Base-by-base conservation (phyloP, 2,329 filamentous ascomycete species). In the Fusarium protoensiforme region DNA sequence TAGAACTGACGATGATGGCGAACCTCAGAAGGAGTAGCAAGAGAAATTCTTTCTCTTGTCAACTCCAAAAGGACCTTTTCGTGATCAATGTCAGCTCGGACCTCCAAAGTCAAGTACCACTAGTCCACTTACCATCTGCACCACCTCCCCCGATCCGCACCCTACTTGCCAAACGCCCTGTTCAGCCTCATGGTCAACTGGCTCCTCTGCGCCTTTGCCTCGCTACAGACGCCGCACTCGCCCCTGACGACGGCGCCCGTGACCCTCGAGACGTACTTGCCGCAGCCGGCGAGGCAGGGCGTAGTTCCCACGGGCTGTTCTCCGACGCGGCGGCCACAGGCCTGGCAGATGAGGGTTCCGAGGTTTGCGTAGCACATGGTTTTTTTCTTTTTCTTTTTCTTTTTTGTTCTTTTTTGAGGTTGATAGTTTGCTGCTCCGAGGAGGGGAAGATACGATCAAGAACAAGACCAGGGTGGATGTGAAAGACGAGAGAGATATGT, bases 201-300 rank as follows among this genome's bases (percentile, higher is more conserved):
- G 56, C 57, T 72, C 48, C 76, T 74, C 66, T 71, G 69, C 54
- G 74, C 73, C 36, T 71, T 71, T 59, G 70, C 72, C 11, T 75
- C 67, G 36, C 67, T 65, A 29, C 77, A 78, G 20, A 78, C 77
- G 36, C 64, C 66, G 58, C 77, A 78, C 68, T 79, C 76, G 65
- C 71, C 75, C 38, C 67, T 59, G 35, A 78, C 70, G 14, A 71
- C 71, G 41, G 71, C 67, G 27, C 60, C 65, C n/a, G 77, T 78
- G 48, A 77, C 73, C 20, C 73, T 71, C 38, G 76, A 78, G 61
- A 78, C 68, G 54, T 75, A 78, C 72, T 78, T 78, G 41, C 77
- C 77, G 62, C 77, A 78, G 56, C 66, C 73, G 24, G 68, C 35
- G 56, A 69, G 56, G 61, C 77, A 78, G 18, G 75, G 73, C 33